A percentile compares a stretch with the other conserved stretches of the same genome.
These are phyloP conservation scores for Rhodomyrtus tomentosa DNA, from an alignment of 345 rosid species.

Conservation along the genomic window DNA sequence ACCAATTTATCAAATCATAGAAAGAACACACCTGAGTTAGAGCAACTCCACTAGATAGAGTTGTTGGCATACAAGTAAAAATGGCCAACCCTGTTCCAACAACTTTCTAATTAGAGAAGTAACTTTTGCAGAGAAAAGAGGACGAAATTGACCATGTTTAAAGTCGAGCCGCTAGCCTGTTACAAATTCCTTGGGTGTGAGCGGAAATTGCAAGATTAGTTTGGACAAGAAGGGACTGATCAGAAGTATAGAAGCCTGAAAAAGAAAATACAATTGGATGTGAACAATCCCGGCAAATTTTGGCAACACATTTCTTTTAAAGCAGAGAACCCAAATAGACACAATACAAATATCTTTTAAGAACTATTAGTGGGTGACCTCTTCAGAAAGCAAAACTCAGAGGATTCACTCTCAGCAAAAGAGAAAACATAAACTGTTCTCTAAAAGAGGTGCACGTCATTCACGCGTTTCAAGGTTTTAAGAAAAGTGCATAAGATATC, in stretches of 20 bases:
- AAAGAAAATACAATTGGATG: neutral
- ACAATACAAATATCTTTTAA: neutral
- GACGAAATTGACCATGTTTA: neutral
- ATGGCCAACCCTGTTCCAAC: conserved; percentile 6
- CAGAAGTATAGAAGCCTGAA: conserved; percentile 10
- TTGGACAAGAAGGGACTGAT: conserved; percentile 4
- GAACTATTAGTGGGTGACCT: neutral
- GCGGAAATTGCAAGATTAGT: conserved; percentile 3
- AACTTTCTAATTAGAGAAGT: neutral
- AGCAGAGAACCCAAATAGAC: neutral
- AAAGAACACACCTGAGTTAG: conserved; percentile 1
- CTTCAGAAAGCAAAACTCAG: neutral
- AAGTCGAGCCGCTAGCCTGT: neutral
- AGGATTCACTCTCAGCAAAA: neutral
- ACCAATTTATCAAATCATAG: neutral
- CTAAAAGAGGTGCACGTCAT: neutral
- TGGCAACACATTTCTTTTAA: neutral
- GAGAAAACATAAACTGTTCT: neutral
- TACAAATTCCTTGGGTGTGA: conserved; percentile 5
- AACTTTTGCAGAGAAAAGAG: neutral
- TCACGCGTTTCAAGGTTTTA: neutral
- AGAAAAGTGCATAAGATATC: neutral
- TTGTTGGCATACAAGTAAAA: conserved; percentile 12
- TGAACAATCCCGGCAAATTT: neutral
- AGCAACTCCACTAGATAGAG: conserved; percentile 13